Evolutionary conservation across 2,329 filamentous ascomycete genomes (phyloP).

Genomic region (Calonectria naviculata): DNA sequence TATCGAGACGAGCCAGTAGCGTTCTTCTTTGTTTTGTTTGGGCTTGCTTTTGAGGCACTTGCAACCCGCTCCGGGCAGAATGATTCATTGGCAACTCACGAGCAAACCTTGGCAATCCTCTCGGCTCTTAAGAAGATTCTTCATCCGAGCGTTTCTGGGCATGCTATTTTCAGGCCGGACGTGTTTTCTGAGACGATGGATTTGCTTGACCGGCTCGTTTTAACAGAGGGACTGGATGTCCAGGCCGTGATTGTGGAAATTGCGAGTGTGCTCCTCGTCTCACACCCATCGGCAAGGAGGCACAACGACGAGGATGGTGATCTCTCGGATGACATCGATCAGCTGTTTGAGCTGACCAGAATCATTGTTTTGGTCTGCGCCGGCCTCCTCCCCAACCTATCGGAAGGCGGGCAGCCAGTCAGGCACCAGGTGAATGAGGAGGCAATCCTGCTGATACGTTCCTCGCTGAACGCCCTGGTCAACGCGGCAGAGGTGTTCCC

Average conservation of each 20-base stretch:
- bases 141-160: slow-evolving; percentile 92
- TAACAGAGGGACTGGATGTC: slow-evolving; percentile 90
- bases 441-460: slow-evolving; percentile 81
- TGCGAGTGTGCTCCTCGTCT: slow-evolving; percentile 87
- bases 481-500: slow-evolving; percentile 97
- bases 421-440: slow-evolving; percentile 89
- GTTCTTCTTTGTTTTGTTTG: slow-evolving; percentile 98
- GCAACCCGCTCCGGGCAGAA: slow-evolving; percentile 75
- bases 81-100: slow-evolving; percentile 71
- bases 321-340: slow-evolving; percentile 96
- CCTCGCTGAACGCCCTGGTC: slow-evolving; percentile 87
- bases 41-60: slow-evolving; percentile 94
- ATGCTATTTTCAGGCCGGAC: slow-evolving; percentile 95
- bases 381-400: slow-evolving; percentile 85
- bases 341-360: slow-evolving; percentile 94
- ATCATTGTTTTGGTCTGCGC: slow-evolving; percentile 95
- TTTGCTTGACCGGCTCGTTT: slow-evolving; percentile 87
- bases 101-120: slow-evolving; percentile 88
- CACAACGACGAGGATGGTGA: slow-evolving; percentile 72
- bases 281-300: slow-evolving; percentile 85
- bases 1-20: slow-evolving; percentile 98
- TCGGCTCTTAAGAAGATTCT: slow-evolving; percentile 94
- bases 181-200: slow-evolving; percentile 99
- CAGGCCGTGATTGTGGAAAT: slow-evolving; percentile 96
- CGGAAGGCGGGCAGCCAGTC: slow-evolving; percentile 72